Conservation (phyloP, 176 grass and related monocot species). For the Hordeum vulgare region MorexV3_pseudomolecules_assembly NC_058524.1:587457120-587457619, state of each 20-base stretch:
- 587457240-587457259: too few relatives aligned
- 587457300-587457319: too few relatives aligned
- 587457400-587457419: background rate
- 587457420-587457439: background rate
- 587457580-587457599: background rate
- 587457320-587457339: background rate
- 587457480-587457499: background rate
- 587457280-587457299: too few relatives aligned
- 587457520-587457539: background rate
- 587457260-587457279: too few relatives aligned
- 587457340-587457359: background rate
- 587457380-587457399: background rate
- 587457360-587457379: background rate
- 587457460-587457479: background rate
- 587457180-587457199: too few relatives aligned
- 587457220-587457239: too few relatives aligned
- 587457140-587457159: too few relatives aligned
- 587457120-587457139: too few relatives aligned
- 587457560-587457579: background rate
- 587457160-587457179: too few relatives aligned
- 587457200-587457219: too few relatives aligned
- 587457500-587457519: background rate
- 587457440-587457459: background rate
- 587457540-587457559: background rate
- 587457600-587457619: constrained; percentile 19